Evolutionary conservation across 768 basidiomycete species (phyloP), one percentile per base, ranked within the genome.

Genomic region (Xerocomus brunneocitrinus): DNA sequence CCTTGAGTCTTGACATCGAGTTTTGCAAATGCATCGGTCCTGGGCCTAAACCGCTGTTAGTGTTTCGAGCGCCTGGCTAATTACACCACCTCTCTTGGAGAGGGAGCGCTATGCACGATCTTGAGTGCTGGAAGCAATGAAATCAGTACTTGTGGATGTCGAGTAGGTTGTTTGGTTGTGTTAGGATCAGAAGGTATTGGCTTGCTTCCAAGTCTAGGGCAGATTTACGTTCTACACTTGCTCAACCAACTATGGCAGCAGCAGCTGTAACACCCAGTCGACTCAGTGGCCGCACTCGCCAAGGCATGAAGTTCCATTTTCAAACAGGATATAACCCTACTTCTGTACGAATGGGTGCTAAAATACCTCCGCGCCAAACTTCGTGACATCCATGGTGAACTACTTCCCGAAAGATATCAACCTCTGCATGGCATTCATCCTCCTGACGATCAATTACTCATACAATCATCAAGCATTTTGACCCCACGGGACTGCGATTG

Each of bases 281-380:
- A 48, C 69, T 19, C 19, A 19, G 19, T 90, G n/a, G 72, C 75
- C 13, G 74, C 79, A n/a, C 75, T 93, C 57, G 78, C 70, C 1
- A 78, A 80, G 46, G 74, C 89, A 5, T 85, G 85, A 41, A 85
- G 83, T 66, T 66, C 76, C 39, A 81, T 98, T 49, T 95, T 98
- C 64, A 82, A 64, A 95, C 91, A 8, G 76, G 86, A 4, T 92
- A 89, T 73, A 98, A 98, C 71, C 95, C 95, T 0, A 79, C 79
- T 3, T 81, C 80, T 27, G 67, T 82, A 13, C 85, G 95, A 16
- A 94, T 89, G 0, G 95, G 95, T 16, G 87, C 92, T 25, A 19
- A 98, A 98, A 73, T 93, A 95, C 73, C 83, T 98, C 43, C 84
- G 87, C 19, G 77, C 80, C 13, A 79, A 87, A 16, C 81, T 98